Percentiles rank a stretch among this genome's conserved stretches.
Evolutionary conservation across 495 filamentous ascomycete genomes (phyloP).

Genomic region (Hyaloscypha hepaticicola): DNA sequence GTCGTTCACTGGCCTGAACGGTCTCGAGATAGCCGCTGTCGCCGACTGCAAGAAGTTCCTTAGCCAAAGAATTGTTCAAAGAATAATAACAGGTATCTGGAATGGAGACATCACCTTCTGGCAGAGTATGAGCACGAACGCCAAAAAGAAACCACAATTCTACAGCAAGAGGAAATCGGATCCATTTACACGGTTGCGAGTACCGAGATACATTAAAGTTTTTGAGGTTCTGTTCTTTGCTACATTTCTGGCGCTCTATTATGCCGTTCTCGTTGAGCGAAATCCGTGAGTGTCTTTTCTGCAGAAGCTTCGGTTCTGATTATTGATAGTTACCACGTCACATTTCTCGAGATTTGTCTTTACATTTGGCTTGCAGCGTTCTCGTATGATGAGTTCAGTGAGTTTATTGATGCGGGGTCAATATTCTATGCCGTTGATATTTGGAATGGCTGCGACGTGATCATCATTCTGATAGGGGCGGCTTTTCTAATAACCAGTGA

Average conservation of each 20-base stretch:
- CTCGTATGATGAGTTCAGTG: conserved; percentile 81
- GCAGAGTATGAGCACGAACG: conserved; percentile 74
- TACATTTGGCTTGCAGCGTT: conserved; percentile 79
- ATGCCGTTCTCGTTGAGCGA: conserved; percentile 70
- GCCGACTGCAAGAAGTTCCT: conserved; percentile 90
- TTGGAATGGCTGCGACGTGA: conserved; percentile 87
- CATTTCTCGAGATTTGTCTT: conserved; percentile 51
- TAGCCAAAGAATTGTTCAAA: conserved; percentile 81
- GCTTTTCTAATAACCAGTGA: conserved; percentile 65
- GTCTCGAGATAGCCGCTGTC: conserved; percentile 85
- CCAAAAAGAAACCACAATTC: conserved; percentile 75
- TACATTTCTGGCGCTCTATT: conserved; percentile 79
- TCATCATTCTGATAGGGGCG: conserved; percentile 79
- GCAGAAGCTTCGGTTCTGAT: conserved; percentile 5
- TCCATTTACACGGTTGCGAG: conserved; percentile 79
- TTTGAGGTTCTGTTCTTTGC: conserved; percentile 89
- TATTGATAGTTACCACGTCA: conserved; percentile 39
- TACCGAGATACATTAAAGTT: conserved; percentile 87
- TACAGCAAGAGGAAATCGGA: conserved; percentile 77
- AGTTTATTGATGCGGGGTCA: conserved; percentile 78
- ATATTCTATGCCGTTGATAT: conserved; percentile 85
- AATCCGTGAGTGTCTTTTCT: conserved; percentile 34
- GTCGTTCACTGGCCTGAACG: conserved; percentile 76
- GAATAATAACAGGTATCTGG: conserved; percentile 88
- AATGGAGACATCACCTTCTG: conserved; percentile 90